Evolutionary conservation across 495 filamentous ascomycete genomes (phyloP).

Genomic region (Clavariopsis aquatica): DNA sequence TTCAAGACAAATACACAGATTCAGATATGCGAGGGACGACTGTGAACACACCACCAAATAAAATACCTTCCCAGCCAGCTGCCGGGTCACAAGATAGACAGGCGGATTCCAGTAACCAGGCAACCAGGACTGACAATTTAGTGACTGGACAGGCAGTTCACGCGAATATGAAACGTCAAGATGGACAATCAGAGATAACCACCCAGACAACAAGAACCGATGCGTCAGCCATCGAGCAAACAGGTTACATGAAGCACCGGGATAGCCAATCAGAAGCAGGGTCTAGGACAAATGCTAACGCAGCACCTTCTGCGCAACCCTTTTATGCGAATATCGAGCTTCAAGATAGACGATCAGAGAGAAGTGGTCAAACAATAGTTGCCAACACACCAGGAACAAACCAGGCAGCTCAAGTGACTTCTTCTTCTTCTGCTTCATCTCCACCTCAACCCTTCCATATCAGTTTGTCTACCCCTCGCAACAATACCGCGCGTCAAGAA

Average conservation of each 20-base stretch:
- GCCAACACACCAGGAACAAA: constrained; percentile 8
- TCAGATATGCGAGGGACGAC: not conserved
- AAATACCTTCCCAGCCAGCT: not conserved
- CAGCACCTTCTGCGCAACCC: not conserved
- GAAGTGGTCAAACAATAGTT: not conserved
- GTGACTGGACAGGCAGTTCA: not conserved
- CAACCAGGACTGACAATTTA: not conserved
- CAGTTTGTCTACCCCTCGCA: not conserved
- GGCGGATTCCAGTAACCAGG: not conserved
- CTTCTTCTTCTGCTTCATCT: not conserved
- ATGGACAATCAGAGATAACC: not conserved
- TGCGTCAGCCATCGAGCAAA: not conserved
- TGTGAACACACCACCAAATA: not conserved
- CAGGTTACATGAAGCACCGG: not conserved
- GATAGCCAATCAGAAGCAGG: not conserved
- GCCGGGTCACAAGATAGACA: not conserved
- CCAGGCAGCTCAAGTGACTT: not conserved
- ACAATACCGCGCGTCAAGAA: not conserved
- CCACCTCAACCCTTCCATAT: not conserved
- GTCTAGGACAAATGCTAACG: not conserved
- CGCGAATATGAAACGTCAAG: not conserved
- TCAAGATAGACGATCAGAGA: constrained; percentile 14
- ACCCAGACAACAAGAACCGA: not conserved
- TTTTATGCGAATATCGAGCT: constrained; percentile 27
- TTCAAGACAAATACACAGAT: not conserved